Evolutionary conservation across 2,329 filamentous ascomycete species (phyloP).

Genomic region (Rutstroemia sp.): DNA sequence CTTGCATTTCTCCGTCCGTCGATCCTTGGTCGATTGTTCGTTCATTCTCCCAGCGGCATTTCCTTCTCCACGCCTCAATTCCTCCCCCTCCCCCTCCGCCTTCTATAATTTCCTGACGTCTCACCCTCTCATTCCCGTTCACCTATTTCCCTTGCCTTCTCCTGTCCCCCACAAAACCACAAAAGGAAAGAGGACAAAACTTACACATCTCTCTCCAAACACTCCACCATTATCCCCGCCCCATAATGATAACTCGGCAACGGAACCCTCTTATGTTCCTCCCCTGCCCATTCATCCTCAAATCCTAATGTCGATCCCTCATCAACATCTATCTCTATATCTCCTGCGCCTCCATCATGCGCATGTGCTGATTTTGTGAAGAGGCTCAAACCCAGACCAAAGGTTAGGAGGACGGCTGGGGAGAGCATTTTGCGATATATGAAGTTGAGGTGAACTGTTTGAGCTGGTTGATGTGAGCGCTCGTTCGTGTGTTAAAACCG

Average conservation of each 20-base stretch:
- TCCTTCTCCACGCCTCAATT: too few species aligned
- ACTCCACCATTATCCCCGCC: slow-evolving; percentile 61
- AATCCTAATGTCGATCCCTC: not conserved
- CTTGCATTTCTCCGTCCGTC: too few species aligned
- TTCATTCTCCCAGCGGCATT: too few species aligned
- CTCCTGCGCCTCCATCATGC: not conserved
- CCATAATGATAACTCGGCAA: slow-evolving; percentile 59
- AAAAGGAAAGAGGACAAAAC: slow-evolving; percentile 28
- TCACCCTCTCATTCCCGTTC: not conserved
- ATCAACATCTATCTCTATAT: not conserved
- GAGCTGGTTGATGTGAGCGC: too few species aligned
- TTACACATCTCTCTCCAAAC: slow-evolving; percentile 67
- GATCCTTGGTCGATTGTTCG: too few species aligned
- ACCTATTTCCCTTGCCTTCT: not conserved
- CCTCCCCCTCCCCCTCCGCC: not conserved
- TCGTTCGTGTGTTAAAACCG: too few species aligned
- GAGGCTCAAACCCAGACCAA: too few species aligned
- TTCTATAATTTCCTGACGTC: not conserved
- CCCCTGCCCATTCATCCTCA: not conserved
- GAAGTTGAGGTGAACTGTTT: too few species aligned
- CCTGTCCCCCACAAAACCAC: not conserved
- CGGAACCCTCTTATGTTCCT: slow-evolving; percentile 18
- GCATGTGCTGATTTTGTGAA: too few species aligned
- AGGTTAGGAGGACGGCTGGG: too few species aligned
- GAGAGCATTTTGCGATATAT: too few species aligned